Conservation (phyloP, 1,284 basidiomycete genomes). For the Rhodotorula sp. region DNA sequence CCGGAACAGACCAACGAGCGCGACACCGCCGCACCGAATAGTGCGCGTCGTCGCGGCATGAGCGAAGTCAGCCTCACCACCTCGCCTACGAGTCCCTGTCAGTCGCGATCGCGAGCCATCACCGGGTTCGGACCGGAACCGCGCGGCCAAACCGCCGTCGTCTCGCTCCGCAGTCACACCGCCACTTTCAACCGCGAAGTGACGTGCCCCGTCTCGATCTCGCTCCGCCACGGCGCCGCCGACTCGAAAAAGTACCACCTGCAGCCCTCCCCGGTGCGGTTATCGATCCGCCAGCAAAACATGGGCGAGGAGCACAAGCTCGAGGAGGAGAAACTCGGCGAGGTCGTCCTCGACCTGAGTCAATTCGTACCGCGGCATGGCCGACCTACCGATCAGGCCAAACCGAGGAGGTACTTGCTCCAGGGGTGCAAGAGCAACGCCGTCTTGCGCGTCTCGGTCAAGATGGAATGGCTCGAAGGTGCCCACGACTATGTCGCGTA, state of each 20-base stretch:
- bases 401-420: conserved; percentile 40
- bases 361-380: conserved; percentile 36
- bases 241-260: conserved; percentile 24
- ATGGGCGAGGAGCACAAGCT: conserved; percentile 32
- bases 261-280: conserved; percentile 35
- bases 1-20: neutral
- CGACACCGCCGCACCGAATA: neutral
- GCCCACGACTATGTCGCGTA: conserved; percentile 40
- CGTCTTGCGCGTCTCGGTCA: conserved; percentile 41
- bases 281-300: conserved; percentile 39
- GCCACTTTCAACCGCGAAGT: conserved; percentile 40
- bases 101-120: neutral
- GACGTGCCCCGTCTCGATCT: conserved; percentile 41
- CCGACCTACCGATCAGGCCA: conserved; percentile 2
- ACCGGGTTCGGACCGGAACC: conserved; percentile 31
- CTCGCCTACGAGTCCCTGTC: neutral
- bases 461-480: conserved; percentile 42
- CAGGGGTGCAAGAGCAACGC: conserved; percentile 44
- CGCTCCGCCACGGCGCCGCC: conserved; percentile 19
- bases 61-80: conserved; percentile 10
- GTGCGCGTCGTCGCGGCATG: conserved; percentile 6
- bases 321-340: conserved; percentile 39
- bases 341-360: conserved; percentile 41
- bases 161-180: conserved; percentile 35
- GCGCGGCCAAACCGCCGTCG: conserved; percentile 36